Conservation (phyloP, 768 basidiomycete genomes). For the Suillus subaureus region DNA sequence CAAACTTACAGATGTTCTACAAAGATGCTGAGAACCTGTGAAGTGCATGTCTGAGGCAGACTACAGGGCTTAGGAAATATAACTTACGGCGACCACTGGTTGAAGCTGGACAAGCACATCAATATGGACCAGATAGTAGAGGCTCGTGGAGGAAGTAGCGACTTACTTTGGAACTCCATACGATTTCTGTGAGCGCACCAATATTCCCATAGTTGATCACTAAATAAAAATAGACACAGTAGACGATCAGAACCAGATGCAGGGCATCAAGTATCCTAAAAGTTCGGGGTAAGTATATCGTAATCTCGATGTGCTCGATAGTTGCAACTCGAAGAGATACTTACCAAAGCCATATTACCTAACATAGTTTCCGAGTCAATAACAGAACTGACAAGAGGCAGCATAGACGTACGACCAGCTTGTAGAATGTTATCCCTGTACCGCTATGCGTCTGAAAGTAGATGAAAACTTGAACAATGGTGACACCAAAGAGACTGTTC, state of each 20-base stretch:
- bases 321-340: not conserved
- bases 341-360: not conserved
- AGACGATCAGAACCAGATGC: constrained; percentile 37
- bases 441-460: not conserved
- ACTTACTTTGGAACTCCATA: too few species aligned
- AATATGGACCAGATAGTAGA: not conserved
- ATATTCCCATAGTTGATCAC: constrained; percentile 37
- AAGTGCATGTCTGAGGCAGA: too few species aligned
- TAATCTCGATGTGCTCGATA: not conserved
- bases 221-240: constrained; percentile 39
- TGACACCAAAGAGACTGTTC: not conserved
- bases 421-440: too few species aligned
- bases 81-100: not conserved
- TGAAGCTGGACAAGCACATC: not conserved
- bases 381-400: not conserved
- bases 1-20: not conserved
- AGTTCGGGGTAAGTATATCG: too few species aligned
- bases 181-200: constrained; percentile 26
- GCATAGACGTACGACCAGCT: not conserved
- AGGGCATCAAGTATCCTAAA: constrained; percentile 39
- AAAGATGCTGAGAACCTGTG: not conserved
- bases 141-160: not conserved
- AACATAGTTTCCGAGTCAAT: not conserved
- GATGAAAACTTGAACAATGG: not conserved
- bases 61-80: too few species aligned